These are phyloP conservation scores for Gracilariopsis chorda DNA, from an alignment of 23 red algal genomes.

Conservation along the genomic window DNA sequence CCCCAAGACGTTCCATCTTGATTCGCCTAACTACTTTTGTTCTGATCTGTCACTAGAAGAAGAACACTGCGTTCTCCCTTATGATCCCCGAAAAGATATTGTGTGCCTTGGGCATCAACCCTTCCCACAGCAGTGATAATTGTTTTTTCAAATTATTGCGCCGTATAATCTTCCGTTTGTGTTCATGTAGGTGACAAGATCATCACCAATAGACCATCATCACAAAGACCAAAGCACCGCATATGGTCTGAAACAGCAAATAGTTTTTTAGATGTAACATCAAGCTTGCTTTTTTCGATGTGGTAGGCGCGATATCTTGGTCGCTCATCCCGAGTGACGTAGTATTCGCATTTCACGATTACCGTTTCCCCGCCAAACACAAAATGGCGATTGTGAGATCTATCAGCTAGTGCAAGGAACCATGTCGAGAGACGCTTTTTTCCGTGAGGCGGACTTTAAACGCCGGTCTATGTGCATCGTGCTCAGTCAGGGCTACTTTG, in stretches of 20 bases:
- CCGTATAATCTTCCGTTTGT: background rate
- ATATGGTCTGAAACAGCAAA: slow-evolving; percentile 75
- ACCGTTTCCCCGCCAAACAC: slow-evolving; percentile 32
- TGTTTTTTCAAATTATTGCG: slow-evolving; percentile 42
- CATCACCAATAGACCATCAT: too few relatives aligned
- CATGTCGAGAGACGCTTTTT: slow-evolving; percentile 71
- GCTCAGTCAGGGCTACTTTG: slow-evolving; percentile 76
- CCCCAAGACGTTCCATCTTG: slow-evolving; percentile 78
- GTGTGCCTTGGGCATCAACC: slow-evolving; percentile 64
- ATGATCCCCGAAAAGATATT: slow-evolving; percentile 89
- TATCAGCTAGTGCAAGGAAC: slow-evolving; percentile 67
- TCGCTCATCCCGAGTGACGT: slow-evolving; percentile 66
- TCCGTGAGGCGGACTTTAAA: slow-evolving; percentile 90
- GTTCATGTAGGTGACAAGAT: slow-evolving; percentile 64
- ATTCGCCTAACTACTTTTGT: slow-evolving; percentile 33
- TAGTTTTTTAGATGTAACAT: slow-evolving; percentile 55
- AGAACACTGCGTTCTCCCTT: slow-evolving; percentile 84
- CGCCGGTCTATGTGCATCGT: slow-evolving; percentile 58
- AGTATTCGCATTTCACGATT: slow-evolving; percentile 53
- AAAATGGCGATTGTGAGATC: slow-evolving; percentile 83
- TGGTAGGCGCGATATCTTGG: slow-evolving; percentile 67
- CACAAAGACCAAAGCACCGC: slow-evolving; percentile 78
- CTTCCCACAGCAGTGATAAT: slow-evolving; percentile 56
- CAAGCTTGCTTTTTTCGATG: slow-evolving; percentile 55
- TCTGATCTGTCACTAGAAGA: slow-evolving; percentile 44